Evolutionary conservation across 345 rosid genomes (phyloP).

Genomic region (Heritiera fomes): DNA sequence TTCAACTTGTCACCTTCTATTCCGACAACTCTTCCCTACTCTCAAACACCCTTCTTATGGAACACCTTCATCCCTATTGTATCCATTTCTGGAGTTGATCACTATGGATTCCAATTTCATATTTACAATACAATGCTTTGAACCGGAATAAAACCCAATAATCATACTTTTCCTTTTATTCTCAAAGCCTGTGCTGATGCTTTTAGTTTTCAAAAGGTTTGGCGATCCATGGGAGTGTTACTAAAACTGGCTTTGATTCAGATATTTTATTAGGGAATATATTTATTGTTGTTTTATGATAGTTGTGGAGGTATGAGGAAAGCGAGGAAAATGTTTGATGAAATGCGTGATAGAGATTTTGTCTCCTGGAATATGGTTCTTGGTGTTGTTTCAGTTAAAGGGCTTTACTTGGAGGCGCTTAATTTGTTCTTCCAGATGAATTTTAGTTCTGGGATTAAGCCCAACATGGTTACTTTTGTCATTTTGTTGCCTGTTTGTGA

Average conservation of each 20-base stretch:
- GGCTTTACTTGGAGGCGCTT: constrained; percentile 36
- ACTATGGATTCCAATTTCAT: constrained; percentile 28
- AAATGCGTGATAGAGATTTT: constrained; percentile 50
- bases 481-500: constrained; percentile 47
- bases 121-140: constrained; percentile 45
- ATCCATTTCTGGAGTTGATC: constrained; percentile 26
- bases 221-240: constrained; percentile 58
- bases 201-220: constrained; percentile 43
- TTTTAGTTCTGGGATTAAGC: constrained; percentile 33
- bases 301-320: constrained; percentile 27
- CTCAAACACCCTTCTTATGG: constrained; percentile 49
- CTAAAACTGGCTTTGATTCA: constrained; percentile 47
- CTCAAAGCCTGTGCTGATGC: constrained; percentile 45
- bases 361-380: constrained; percentile 45
- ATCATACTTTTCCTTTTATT: constrained; percentile 48
- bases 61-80: constrained; percentile 45
- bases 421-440: constrained; percentile 36
- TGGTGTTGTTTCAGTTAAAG: constrained; percentile 37
- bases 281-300: constrained; percentile 40
- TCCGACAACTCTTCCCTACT: constrained; percentile 36
- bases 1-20: constrained; percentile 29
- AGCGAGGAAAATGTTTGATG: constrained; percentile 39
- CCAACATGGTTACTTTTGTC: constrained; percentile 41
- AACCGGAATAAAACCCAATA: constrained; percentile 41
- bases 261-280: constrained; percentile 48